A percentile compares a stretch with the other conserved stretches of the same genome.
phyloP scores from a whole-genome alignment of 2,329 filamentous ascomycete genomes.

The Verticillium isaacii region DNA sequence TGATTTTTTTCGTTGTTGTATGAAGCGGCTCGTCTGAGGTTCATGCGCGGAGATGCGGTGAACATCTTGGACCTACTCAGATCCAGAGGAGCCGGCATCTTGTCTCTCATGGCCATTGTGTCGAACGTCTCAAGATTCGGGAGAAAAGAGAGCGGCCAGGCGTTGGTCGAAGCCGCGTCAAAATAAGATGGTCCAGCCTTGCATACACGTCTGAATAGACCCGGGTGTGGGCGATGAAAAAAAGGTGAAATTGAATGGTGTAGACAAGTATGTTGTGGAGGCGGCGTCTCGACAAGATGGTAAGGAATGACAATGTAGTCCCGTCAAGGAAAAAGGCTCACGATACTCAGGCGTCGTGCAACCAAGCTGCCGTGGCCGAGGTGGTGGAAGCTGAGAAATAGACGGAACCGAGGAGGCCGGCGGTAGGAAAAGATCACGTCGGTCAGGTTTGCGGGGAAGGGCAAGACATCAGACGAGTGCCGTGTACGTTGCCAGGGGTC shows the following conservation, averaged over 20 bases:
- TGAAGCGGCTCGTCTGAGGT: conserved; percentile 53
- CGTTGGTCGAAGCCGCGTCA: not conserved
- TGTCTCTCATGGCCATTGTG: conserved; percentile 12
- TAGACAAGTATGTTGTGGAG: not conserved
- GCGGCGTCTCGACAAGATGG: not conserved
- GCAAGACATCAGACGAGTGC: conserved; percentile 1
- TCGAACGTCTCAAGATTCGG: not conserved
- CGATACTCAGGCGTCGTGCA: not conserved
- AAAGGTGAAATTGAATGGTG: not conserved
- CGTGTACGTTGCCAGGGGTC: not conserved
- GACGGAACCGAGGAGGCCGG: not conserved
- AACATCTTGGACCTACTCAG: conserved; percentile 43
- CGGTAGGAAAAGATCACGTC: not conserved
- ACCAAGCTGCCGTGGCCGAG: not conserved
- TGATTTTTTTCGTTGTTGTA: conserved; percentile 36
- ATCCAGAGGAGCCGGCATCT: conserved; percentile 43
- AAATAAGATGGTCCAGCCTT: not conserved
- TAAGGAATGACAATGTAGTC: not conserved
- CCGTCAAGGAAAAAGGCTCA: not conserved
- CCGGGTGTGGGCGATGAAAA: not conserved
- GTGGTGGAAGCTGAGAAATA: not conserved
- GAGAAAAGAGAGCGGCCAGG: not conserved
- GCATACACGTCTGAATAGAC: not conserved
- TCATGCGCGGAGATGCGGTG: conserved; percentile 50
- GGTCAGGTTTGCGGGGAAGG: not conserved